Percentiles rank a stretch among this genome's conserved stretches.
Conservation (phyloP, 2,329 filamentous ascomycete genomes). For the Pyrenochaeta sp. region DNA sequence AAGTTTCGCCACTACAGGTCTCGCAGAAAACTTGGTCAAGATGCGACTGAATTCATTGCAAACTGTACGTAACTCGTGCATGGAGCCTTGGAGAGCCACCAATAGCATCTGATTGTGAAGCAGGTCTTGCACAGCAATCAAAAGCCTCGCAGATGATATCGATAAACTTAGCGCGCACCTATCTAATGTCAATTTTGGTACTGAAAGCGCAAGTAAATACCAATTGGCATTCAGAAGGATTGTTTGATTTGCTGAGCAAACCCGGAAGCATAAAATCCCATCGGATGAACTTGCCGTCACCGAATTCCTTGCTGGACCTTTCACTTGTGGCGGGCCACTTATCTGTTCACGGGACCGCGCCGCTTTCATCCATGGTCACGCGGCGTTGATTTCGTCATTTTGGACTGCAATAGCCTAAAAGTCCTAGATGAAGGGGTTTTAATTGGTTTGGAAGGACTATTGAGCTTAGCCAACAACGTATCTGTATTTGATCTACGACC, state of each 20-base stretch:
- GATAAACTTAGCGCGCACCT: not conserved
- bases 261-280: not conserved
- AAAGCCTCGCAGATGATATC: not conserved
- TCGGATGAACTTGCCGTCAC: not conserved
- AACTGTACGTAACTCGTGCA: too few relatives aligned
- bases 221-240: not conserved
- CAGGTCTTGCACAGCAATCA: not conserved
- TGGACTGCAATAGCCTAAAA: not conserved
- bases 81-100: too few relatives aligned
- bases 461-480: not conserved
- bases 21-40: too few relatives aligned
- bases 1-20: too few relatives aligned
- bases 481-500: not conserved
- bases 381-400: not conserved
- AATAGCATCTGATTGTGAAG: too few relatives aligned
- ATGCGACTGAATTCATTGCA: too few relatives aligned
- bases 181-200: not conserved
- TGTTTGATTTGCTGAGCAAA: not conserved
- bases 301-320: not conserved
- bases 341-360: not conserved
- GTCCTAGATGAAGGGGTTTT: not conserved
- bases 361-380: not conserved
- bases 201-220: not conserved
- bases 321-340: not conserved
- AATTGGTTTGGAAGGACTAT: not conserved